These are phyloP conservation scores for Streptanthus diversifolius DNA, from an alignment of 345 rosid species.

Conservation along the genomic window DNA sequence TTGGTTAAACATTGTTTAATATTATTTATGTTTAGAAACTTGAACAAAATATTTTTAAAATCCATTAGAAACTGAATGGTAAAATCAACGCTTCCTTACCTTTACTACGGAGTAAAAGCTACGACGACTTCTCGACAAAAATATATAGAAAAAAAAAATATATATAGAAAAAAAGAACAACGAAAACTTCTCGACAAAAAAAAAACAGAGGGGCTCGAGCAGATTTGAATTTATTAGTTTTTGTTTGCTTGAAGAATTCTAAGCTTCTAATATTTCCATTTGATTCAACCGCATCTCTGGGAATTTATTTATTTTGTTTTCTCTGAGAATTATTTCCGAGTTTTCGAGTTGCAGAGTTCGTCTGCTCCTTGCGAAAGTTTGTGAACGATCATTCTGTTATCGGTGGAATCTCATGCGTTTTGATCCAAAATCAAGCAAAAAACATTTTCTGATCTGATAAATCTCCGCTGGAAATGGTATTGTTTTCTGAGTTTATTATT, in stretches of 20 bases:
- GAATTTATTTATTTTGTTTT: neutral
- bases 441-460: slow-evolving; percentile 13
- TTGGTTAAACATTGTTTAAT: too few relatives aligned
- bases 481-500: neutral
- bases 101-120: too few relatives aligned
- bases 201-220: slow-evolving; percentile 27
- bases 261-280: slow-evolving; percentile 35
- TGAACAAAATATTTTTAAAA: too few relatives aligned
- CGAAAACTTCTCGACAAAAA: neutral
- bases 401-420: slow-evolving; percentile 28
- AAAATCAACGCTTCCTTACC: too few relatives aligned
- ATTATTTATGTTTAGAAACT: too few relatives aligned
- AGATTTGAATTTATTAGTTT: neutral
- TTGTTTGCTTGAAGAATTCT: slow-evolving; percentile 36
- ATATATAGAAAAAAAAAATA: slow-evolving; percentile 6
- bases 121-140: too few relatives aligned
- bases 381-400: slow-evolving; percentile 34
- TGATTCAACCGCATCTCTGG: slow-evolving; percentile 1
- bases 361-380: slow-evolving; percentile 6
- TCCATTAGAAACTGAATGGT: too few relatives aligned
- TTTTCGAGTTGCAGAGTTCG: slow-evolving; percentile 18
- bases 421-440: slow-evolving; percentile 40
- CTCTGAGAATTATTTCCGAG: neutral
- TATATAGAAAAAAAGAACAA: neutral
- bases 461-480: slow-evolving; percentile 25